Evolutionary conservation across 108 stramenopile genomes (phyloP).

Genomic region (Conticribra weissflogii): DNA sequence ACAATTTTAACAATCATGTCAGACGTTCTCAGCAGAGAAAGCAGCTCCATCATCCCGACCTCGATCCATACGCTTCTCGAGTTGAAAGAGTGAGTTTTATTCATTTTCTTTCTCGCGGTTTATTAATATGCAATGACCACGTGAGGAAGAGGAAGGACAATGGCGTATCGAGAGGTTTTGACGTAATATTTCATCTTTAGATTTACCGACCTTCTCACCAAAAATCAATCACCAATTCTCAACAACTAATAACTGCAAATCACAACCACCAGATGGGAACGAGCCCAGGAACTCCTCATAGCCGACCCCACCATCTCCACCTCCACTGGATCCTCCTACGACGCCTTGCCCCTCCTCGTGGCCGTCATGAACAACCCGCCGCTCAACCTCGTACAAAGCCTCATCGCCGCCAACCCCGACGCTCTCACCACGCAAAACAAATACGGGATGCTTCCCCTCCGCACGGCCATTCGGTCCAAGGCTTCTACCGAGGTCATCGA

Average conservation of each 20-base stretch:
- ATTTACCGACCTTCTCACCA: no score
- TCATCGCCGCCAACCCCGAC: conserved; percentile 52
- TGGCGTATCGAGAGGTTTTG: background rate
- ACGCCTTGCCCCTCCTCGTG: conserved; percentile 35
- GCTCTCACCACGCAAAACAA: conserved; percentile 44
- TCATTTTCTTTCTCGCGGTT: no score
- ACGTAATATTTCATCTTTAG: no score
- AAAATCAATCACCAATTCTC: background rate
- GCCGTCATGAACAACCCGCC: conserved; percentile 59
- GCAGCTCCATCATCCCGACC: conserved; percentile 28
- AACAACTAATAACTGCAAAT: background rate
- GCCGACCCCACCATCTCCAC: conserved; percentile 38
- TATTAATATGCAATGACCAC: no score
- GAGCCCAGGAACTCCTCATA: conserved; percentile 42
- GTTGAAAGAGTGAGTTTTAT: conserved; percentile 27
- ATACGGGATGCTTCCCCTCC: conserved; percentile 54
- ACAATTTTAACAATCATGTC: conserved; percentile 2
- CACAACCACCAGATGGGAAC: conserved; percentile 27
- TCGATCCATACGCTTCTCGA: conserved; percentile 42
- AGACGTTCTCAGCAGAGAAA: conserved; percentile 1
- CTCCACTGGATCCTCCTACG: conserved; percentile 36
- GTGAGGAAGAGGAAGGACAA: no score
- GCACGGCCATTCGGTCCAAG: conserved; percentile 51
- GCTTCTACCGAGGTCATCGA: conserved; percentile 53
- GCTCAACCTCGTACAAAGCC: conserved; percentile 39